Conservation (phyloP, 768 basidiomycete genomes). For the Xerocomus potaroensis region DNA sequence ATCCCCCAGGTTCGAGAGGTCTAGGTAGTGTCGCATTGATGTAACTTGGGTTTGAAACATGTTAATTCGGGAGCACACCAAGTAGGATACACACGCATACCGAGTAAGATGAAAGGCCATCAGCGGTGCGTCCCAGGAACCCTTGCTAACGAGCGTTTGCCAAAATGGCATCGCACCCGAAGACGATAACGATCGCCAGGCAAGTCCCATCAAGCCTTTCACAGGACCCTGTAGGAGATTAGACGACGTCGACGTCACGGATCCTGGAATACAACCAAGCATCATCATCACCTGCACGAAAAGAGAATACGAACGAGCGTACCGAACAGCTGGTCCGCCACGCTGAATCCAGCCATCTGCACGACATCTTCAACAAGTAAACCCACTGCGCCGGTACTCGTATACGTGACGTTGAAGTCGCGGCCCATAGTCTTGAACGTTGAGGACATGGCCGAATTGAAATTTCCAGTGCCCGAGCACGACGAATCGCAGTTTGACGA, state of each 20-base stretch:
- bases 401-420: slow-evolving; percentile 41
- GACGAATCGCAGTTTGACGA: slow-evolving; percentile 28
- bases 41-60: slow-evolving; percentile 28
- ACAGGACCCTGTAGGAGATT: slow-evolving; percentile 43
- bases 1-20: slow-evolving; percentile 61
- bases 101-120: slow-evolving; percentile 67
- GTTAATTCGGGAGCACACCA: not conserved
- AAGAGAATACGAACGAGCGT: slow-evolving; percentile 13
- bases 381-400: slow-evolving; percentile 44
- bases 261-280: slow-evolving; percentile 36
- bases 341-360: slow-evolving; percentile 60
- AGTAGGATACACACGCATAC: slow-evolving; percentile 10
- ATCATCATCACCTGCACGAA: not conserved
- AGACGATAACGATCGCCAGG: slow-evolving; percentile 55
- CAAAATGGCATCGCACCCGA: slow-evolving; percentile 63
- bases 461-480: slow-evolving; percentile 33
- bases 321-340: slow-evolving; percentile 56
- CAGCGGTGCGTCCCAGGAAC: slow-evolving; percentile 45
- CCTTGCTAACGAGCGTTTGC: slow-evolving; percentile 45
- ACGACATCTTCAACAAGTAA: slow-evolving; percentile 59
- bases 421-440: slow-evolving; percentile 32
- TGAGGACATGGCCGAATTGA: slow-evolving; percentile 32
- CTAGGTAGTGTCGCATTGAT: slow-evolving; percentile 38
- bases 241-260: slow-evolving; percentile 30
- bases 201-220: slow-evolving; percentile 73